Percentiles rank a stretch among this genome's conserved stretches.
phyloP scores from a whole-genome alignment of 805 yeast genomes.

The Pichia heedii region DNA sequence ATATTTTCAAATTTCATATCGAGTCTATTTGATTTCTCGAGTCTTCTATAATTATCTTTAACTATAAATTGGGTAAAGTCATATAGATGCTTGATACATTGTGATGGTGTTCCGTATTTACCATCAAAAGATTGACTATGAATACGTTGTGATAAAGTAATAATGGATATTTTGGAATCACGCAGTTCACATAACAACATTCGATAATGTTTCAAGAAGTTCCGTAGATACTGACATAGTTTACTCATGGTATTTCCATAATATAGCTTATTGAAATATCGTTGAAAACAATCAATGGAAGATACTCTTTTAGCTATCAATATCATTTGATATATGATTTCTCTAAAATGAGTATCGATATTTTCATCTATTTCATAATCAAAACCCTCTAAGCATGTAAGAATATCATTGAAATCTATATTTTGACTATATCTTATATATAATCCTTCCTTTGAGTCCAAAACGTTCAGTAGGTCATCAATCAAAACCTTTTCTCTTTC shows the following conservation, averaged over 20 bases:
- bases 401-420: constrained; percentile 38
- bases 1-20: constrained; percentile 25
- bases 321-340: constrained; percentile 52
- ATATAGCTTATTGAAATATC: constrained; percentile 41
- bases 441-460: constrained; percentile 69
- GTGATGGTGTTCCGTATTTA: constrained; percentile 19
- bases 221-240: constrained; percentile 52
- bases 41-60: constrained; percentile 34
- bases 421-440: constrained; percentile 61
- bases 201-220: constrained; percentile 30
- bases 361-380: constrained; percentile 64
- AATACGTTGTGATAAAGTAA: constrained; percentile 46
- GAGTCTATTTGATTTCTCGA: constrained; percentile 22
- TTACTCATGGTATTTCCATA: constrained; percentile 73
- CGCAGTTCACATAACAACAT: constrained; percentile 34
- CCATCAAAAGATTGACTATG: constrained; percentile 11
- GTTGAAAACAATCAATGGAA: constrained; percentile 51
- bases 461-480: constrained; percentile 57
- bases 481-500: constrained; percentile 68
- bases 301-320: constrained; percentile 55
- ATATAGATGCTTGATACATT: constrained; percentile 45
- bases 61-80: constrained; percentile 44
- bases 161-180: constrained; percentile 47
- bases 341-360: constrained; percentile 66
- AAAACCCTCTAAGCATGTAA: constrained; percentile 52